Percentiles rank a stretch among this genome's conserved stretches.
Evolutionary conservation across 148 eudicot species (phyloP).

Genomic region (Vaccinium macrocarpon): DNA sequence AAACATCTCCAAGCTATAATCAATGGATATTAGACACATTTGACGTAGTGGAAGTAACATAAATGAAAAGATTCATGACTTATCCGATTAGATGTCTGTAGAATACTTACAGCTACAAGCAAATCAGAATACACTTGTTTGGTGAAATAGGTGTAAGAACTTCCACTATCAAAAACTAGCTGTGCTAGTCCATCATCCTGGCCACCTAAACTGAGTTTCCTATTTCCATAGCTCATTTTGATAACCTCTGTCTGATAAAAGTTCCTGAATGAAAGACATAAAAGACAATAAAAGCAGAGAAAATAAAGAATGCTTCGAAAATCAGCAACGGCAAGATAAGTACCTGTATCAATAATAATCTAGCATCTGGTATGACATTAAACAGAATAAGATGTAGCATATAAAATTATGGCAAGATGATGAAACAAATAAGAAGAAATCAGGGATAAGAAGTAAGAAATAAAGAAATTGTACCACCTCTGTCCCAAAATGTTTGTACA

Average conservation of each 20-base stretch:
- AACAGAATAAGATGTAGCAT: not conserved
- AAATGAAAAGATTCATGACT: not conserved
- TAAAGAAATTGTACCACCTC: not conserved
- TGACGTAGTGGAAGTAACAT: not conserved
- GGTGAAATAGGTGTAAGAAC: conserved; percentile 57
- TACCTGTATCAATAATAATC: not conserved
- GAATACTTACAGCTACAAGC: conserved; percentile 36
- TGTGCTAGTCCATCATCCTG: conserved; percentile 19
- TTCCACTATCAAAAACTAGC: conserved; percentile 58
- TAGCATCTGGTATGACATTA: not conserved
- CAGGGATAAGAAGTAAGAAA: not conserved
- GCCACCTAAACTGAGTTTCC: conserved; percentile 33
- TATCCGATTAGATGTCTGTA: not conserved
- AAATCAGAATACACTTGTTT: conserved; percentile 48
- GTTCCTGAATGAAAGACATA: conserved; percentile 29
- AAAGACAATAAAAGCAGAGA: not conserved
- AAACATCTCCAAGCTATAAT: conserved; percentile 40
- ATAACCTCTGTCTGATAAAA: conserved; percentile 38
- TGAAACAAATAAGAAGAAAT: not conserved
- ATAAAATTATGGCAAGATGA: not conserved
- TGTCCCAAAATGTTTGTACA: no score
- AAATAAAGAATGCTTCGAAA: not conserved
- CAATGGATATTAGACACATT: not conserved
- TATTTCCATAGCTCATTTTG: conserved; percentile 41
- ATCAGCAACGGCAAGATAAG: not conserved